Percentiles rank a stretch among this genome's conserved stretches.
These are phyloP conservation scores for Boletus bicolor DNA, from an alignment of 768 basidiomycete species.

Conservation along the genomic window DNA sequence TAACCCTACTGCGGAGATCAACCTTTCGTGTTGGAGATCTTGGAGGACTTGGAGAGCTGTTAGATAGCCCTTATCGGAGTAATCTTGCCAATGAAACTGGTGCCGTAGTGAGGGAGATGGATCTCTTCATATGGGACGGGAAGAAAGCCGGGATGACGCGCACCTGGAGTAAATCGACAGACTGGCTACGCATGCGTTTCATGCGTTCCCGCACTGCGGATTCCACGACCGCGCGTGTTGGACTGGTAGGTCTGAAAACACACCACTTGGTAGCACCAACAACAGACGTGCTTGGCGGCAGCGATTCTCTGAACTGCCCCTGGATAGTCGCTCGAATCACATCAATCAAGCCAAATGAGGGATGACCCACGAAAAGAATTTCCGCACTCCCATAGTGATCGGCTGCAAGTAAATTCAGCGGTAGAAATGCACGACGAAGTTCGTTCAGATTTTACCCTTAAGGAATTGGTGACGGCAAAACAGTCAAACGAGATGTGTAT, in stretches of 20 bases:
- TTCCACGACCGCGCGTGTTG: conserved; percentile 55
- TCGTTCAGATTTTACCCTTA: conserved; percentile 25
- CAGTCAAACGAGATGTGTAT: neutral
- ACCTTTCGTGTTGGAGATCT: conserved; percentile 55
- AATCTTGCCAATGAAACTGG: conserved; percentile 83
- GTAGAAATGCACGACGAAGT: neutral
- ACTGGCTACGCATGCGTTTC: conserved; percentile 56
- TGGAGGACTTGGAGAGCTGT: conserved; percentile 49
- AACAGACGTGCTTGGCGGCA: conserved; percentile 40
- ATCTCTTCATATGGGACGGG: neutral
- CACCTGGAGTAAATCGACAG: conserved; percentile 74
- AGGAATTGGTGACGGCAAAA: conserved; percentile 3
- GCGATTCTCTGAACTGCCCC: conserved; percentile 64
- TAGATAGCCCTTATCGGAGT: conserved; percentile 47
- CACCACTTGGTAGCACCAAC: conserved; percentile 88
- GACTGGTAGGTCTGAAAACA: conserved; percentile 55
- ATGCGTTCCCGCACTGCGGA: conserved; percentile 67
- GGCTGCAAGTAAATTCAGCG: conserved; percentile 41
- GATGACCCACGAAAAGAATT: conserved; percentile 63
- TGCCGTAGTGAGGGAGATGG: neutral
- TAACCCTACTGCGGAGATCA: conserved; percentile 66
- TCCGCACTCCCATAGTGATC: conserved; percentile 88
- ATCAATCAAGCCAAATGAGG: neutral
- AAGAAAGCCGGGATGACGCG: conserved; percentile 5
- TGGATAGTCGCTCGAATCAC: conserved; percentile 28